Evolutionary conservation across 768 basidiomycete genomes (phyloP), one percentile per base, ranked within the genome.

Genomic region (Ramaria sp.): DNA sequence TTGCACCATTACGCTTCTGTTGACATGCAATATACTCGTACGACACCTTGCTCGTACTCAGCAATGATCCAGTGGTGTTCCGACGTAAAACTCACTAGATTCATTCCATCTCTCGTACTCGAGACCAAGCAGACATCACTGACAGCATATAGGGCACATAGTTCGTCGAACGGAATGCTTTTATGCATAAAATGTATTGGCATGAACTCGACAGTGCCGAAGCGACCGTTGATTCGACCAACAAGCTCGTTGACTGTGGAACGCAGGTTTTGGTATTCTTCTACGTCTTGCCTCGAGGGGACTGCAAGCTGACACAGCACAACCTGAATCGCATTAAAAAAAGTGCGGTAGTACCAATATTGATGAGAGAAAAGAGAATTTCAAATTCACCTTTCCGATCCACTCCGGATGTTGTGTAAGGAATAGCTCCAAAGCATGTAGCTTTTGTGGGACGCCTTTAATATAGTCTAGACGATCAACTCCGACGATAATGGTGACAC

Each of bases 161-260:
- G 78, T 65, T 99, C 96, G 65, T 96, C 90, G 64, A 97, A 94
- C 0, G 82, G 71, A 51, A 98, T 73, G 59, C 83, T 86, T 70
- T 94, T 94, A 78, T 98, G 95, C 90, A 98, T 91, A 69, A 96
- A 98, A 69, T 98, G 96, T 57, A 99, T 98, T 5, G 96, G 96
- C 91, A 97, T 96, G 67, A 95, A 98, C 62, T 99, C 96, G 64
- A 98, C 93, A 1, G 96, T 98, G 28, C 96, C 96, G 63, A 99
- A 99, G 8, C 93, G 86, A 7, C 96, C 96, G 65, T 99, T 99
- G 71, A 99, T 98, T 24, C 95, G 82, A 1, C 96, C 96, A 28
- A 99, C 96, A 48, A 99, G 81, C 67, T 99, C 94, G 73, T 98
- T 98, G 51, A 98, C 93, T 1, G 88, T 90, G 16, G 92, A 83